Base-by-base conservation (phyloP, 2,329 filamentous ascomycete species). In the Trichoderma sp. region DNA sequence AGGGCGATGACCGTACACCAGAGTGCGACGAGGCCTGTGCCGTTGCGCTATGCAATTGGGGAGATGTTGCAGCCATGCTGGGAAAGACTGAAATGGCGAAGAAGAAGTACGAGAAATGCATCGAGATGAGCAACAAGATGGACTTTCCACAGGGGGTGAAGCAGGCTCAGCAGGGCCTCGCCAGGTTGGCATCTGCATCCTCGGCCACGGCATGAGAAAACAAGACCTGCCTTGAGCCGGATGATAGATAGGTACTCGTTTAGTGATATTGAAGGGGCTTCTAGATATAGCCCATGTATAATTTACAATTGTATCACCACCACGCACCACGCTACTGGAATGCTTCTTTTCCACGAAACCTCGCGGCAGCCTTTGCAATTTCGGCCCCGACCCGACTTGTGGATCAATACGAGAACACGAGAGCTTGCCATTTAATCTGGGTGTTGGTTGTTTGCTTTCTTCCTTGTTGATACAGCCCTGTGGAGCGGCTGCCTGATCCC, bases 1-100 rank as follows among this genome's bases (percentile, higher is more conserved):
- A 83, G 63, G 85, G 88, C 4, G 85, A 90, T 0, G 80, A 86
- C 3, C 82, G 91, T 47, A 91, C 87, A 2, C 83, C 88, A 57
- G 92, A 96, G 73, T 97, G 94, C 73, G 92, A 96, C 74, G 77
- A 90, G 64, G 91, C 90, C 1, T 97, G 93, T 72, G 90, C 90
- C 2, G 90, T 90, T 6, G 90, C 93, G 7, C 87, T 91, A n/a
- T 90, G 92, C 76, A 96, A 96, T 74, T 84, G 97, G 61, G 94
- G 88, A 26, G 91, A 96, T 71, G 89, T 97, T 70, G 89, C 91
- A 0, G 87, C 90, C 69, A 88, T 95, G 84, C 78, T 88, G 66
- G 89, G 90, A 1, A 84, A 90, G 70, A 72, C 81, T 1, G 79
- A 80, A 4, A 83, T 90, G 69, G 93, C 94, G 1, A 83, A 83